Evolutionary conservation across 2,329 filamentous ascomycete genomes (phyloP).

Genomic region (Boeremia exigua): DNA sequence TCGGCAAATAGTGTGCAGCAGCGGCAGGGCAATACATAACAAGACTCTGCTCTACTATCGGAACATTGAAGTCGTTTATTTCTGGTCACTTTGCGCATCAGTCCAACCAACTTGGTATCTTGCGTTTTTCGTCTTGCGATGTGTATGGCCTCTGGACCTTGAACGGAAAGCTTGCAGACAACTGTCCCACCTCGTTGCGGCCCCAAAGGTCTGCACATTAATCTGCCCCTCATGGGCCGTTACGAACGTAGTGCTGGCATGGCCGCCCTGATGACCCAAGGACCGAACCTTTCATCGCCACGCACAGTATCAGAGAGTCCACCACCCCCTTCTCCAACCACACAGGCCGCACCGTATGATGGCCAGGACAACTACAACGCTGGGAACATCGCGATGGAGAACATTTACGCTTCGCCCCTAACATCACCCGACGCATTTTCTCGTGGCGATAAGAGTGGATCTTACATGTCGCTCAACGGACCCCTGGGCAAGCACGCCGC

Average conservation of each 20-base stretch:
- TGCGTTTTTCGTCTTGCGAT: background rate
- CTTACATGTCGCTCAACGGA: constrained; percentile 27
- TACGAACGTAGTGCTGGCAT: constrained; percentile 8
- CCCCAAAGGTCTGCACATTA: background rate
- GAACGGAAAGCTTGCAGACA: background rate
- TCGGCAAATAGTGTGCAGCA: constrained; percentile 1
- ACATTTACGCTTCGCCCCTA: constrained; percentile 27
- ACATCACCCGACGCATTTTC: constrained; percentile 22
- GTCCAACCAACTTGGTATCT: background rate
- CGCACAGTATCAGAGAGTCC: background rate
- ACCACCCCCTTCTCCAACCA: constrained; percentile 12
- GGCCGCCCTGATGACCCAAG: constrained; percentile 5
- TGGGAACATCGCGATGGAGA: constrained; percentile 33
- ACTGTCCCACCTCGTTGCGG: background rate
- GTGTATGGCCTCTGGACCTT: background rate
- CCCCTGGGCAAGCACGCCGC: constrained; percentile 23
- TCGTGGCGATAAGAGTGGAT: constrained; percentile 22
- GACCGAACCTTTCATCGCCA: constrained; percentile 1
- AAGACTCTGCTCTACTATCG: background rate
- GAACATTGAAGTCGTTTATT: background rate
- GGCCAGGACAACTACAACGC: constrained; percentile 22
- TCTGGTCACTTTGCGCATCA: background rate
- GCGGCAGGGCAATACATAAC: constrained; percentile 3
- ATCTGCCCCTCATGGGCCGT: background rate
- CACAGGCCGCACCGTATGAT: constrained; percentile 23